These are phyloP conservation scores for Cutaneotrichosporon sp. DNA, from an alignment of 1,284 basidiomycete genomes.

Conservation along the genomic window DNA sequence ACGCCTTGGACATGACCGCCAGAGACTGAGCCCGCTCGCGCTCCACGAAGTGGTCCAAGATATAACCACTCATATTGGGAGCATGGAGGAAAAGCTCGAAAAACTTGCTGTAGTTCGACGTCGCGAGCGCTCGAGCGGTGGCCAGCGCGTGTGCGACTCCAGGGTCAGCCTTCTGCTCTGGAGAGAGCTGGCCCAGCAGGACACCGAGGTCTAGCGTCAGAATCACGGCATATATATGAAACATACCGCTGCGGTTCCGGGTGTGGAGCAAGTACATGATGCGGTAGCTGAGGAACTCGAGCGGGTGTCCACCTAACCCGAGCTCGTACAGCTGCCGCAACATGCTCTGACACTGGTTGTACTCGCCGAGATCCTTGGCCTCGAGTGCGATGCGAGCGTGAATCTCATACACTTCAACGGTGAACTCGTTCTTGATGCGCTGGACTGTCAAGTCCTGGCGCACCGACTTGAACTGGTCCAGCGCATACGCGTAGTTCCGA, in stretches of 20 bases:
- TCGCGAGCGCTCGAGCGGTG: conserved; percentile 82
- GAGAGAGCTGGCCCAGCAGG: conserved; percentile 91
- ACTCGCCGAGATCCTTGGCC: conserved; percentile 97
- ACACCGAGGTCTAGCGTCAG: conserved; percentile 77
- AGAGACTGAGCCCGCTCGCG: conserved; percentile 86
- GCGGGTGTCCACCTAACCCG: conserved; percentile 81
- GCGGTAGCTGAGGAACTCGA: conserved; percentile 96
- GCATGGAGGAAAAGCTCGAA: conserved; percentile 81
- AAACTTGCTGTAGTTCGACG: conserved; percentile 90
- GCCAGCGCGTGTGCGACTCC: conserved; percentile 84
- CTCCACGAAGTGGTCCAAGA: conserved; percentile 98
- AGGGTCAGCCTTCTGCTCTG: conserved; percentile 73
- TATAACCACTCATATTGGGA: conserved; percentile 97
- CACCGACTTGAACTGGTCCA: conserved; percentile 96
- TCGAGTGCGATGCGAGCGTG: conserved; percentile 96
- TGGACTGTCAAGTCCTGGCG: conserved; percentile 99
- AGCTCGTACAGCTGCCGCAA: conserved; percentile 88
- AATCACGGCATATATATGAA: not conserved
- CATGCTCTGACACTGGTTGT: conserved; percentile 95
- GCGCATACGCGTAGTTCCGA: conserved; percentile 81
- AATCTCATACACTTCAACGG: conserved; percentile 95
- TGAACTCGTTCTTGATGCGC: conserved; percentile 98
- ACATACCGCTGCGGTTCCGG: conserved; percentile 84
- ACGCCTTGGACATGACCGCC: conserved; percentile 89
- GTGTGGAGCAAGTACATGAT: conserved; percentile 95